Evolutionary conservation across 2,329 filamentous ascomycete genomes (phyloP).

Genomic region (Phyllosticta citriasiana): DNA sequence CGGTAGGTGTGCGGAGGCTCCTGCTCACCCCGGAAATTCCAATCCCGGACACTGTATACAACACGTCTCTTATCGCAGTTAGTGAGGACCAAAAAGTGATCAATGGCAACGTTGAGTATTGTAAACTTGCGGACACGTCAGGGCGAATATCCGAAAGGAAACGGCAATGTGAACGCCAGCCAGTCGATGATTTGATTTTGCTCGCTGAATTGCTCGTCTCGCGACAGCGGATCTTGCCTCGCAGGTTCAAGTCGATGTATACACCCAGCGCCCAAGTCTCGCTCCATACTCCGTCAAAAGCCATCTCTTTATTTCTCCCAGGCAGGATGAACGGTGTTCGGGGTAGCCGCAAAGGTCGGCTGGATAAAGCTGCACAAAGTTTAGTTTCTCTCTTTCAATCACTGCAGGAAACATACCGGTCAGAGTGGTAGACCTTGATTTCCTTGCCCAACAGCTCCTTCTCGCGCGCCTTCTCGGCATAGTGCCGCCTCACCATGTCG

Average conservation of each 20-base stretch:
- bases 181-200: background rate
- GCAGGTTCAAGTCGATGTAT: background rate
- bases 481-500: conserved; percentile 78
- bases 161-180: background rate
- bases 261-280: background rate
- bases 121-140: too few species aligned
- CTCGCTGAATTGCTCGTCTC: too few species aligned
- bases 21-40: too few species aligned
- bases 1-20: too few species aligned
- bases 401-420: conserved; percentile 47
- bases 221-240: background rate
- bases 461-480: conserved; percentile 81
- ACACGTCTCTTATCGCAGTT: too few species aligned
- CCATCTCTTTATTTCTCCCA: background rate
- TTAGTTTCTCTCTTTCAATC: background rate
- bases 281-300: background rate
- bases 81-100: too few species aligned
- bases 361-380: conserved; percentile 45
- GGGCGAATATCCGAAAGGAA: too few species aligned
- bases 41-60: too few species aligned
- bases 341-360: conserved; percentile 67
- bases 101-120: too few species aligned
- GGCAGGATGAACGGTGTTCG: conserved; percentile 24
- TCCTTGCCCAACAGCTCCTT: conserved; percentile 80
- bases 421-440: conserved; percentile 76